Percentiles rank a stretch among this genome's conserved stretches.
Conservation (phyloP, 768 basidiomycete genomes). For the Tricholoma sp. region DNA sequence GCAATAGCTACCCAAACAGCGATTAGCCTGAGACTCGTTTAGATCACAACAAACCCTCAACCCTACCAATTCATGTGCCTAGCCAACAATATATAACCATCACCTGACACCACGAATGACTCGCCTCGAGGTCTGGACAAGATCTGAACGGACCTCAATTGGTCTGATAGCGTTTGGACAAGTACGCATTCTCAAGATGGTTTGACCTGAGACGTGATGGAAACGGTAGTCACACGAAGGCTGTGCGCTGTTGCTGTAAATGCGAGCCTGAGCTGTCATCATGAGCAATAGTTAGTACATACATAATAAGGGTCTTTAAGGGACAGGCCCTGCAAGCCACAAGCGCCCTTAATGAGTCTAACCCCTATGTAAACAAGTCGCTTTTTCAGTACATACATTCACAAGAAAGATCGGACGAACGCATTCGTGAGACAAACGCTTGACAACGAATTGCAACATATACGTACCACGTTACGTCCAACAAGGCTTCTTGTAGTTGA, state of each 20-base stretch:
- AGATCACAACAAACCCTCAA: not conserved
- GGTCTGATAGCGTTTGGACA: not conserved
- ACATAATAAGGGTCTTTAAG: too few species aligned
- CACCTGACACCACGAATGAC: conserved; percentile 2
- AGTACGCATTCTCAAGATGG: not conserved
- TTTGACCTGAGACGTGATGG: conserved; percentile 4
- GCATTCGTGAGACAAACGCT: not conserved
- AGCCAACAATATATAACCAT: not conserved
- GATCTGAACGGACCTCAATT: not conserved
- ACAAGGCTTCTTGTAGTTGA: not conserved
- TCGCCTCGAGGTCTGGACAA: conserved; percentile 6
- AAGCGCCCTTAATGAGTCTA: not conserved
- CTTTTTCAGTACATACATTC: not conserved
- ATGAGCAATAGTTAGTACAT: too few species aligned
- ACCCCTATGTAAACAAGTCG: not conserved
- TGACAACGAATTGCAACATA: not conserved
- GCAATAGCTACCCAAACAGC: too few species aligned
- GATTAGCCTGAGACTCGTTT: too few species aligned
- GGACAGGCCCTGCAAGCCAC: too few species aligned
- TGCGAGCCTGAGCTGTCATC: not conserved
- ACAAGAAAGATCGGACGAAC: not conserved
- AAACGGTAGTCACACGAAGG: conserved; percentile 5
- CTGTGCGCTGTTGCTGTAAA: not conserved
- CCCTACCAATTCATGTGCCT: not conserved
- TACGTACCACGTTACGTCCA: not conserved